These are phyloP conservation scores for Aeschynomene evenia DNA, from an alignment of 306 rosid species.

Conservation along the genomic window DNA sequence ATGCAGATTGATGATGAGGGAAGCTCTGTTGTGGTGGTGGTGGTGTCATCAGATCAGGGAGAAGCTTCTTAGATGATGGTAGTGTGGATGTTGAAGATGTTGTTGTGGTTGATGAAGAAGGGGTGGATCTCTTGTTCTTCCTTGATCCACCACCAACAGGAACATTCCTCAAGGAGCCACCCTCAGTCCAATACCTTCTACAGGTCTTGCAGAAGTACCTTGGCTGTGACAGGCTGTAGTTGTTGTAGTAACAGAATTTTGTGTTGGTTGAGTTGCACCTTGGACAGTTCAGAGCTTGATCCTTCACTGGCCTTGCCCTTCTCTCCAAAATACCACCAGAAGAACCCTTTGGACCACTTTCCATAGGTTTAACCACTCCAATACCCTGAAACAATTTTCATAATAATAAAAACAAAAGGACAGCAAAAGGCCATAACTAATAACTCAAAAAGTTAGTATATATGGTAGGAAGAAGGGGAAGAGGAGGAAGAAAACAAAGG, in stretches of 20 bases:
- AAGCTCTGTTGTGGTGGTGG: slow-evolving; percentile 27
- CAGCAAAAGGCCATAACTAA: slow-evolving; percentile 32
- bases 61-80: slow-evolving; percentile 42
- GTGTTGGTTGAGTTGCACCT: slow-evolving; percentile 97
- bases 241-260: slow-evolving; percentile 94
- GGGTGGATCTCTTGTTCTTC: slow-evolving; percentile 76
- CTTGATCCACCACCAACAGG: slow-evolving; percentile 99
- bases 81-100: slow-evolving; percentile 23
- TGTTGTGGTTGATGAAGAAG: slow-evolving; percentile 46
- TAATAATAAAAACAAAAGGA: slow-evolving; percentile 3
- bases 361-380: slow-evolving; percentile 59
- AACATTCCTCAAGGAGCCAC: slow-evolving; percentile 91
- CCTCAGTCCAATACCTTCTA: slow-evolving; percentile 98
- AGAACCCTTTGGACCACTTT: slow-evolving; percentile 55
- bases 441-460: neutral
- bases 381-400: slow-evolving; percentile 41
- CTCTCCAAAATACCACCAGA: slow-evolving; percentile 61
- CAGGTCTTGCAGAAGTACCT: slow-evolving; percentile 95
- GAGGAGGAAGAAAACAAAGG: slow-evolving; percentile 30
- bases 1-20: slow-evolving; percentile 48
- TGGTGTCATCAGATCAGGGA: slow-evolving; percentile 34
- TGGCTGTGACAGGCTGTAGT: slow-evolving; percentile 94
- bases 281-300: slow-evolving; percentile 90
- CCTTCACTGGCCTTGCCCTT: slow-evolving; percentile 73
- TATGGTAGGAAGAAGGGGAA: slow-evolving; percentile 2